Evolutionary conservation across 1,139 yeast genomes (phyloP).

Genomic region (Tardiomyces depauwii): DNA sequence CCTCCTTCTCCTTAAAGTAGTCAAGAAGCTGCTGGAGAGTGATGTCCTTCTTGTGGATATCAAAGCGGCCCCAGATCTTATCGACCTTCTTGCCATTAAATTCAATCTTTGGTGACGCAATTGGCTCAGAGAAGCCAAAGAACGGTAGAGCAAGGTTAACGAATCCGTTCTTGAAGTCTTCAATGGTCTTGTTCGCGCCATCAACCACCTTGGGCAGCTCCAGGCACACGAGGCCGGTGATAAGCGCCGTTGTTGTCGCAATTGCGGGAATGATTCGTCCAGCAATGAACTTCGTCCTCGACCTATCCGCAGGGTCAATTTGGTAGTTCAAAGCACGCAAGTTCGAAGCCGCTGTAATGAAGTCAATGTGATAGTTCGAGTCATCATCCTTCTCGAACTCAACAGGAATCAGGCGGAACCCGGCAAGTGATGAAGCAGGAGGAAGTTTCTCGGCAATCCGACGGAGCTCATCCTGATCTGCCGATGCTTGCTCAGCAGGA

Average conservation of each 20-base stretch:
- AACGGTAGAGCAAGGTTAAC: slow-evolving; percentile 91
- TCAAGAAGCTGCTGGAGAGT: slow-evolving; percentile 69
- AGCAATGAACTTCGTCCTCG: slow-evolving; percentile 63
- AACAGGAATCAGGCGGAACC: slow-evolving; percentile 73
- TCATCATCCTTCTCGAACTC: slow-evolving; percentile 98
- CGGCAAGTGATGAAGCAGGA: slow-evolving; percentile 79
- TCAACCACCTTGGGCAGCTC: slow-evolving; percentile 89
- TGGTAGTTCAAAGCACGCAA: slow-evolving; percentile 88
- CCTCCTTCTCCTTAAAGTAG: slow-evolving; percentile 69
- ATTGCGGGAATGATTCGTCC: slow-evolving; percentile 97
- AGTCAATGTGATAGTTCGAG: slow-evolving; percentile 89
- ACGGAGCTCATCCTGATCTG: slow-evolving; percentile 38
- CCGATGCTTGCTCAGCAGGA: slow-evolving; percentile 47
- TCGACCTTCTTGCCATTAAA: slow-evolving; percentile 78
- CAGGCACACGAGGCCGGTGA: slow-evolving; percentile 86
- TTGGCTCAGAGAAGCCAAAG: slow-evolving; percentile 94
- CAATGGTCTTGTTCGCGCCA: slow-evolving; percentile 51
- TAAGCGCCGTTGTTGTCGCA: slow-evolving; percentile 96
- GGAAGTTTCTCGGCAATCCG: slow-evolving; percentile 71
- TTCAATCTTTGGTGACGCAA: slow-evolving; percentile 69
- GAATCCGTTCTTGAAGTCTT: slow-evolving; percentile 89
- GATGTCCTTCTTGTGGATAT: slow-evolving; percentile 54
- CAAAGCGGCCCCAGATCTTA: slow-evolving; percentile 92
- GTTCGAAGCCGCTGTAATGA: slow-evolving; percentile 94
- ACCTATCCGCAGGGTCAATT: slow-evolving; percentile 47